Percentiles rank a stretch among this genome's conserved stretches.
Evolutionary conservation across 345 rosid species (phyloP).

Genomic region (Lepidium didymum): DNA sequence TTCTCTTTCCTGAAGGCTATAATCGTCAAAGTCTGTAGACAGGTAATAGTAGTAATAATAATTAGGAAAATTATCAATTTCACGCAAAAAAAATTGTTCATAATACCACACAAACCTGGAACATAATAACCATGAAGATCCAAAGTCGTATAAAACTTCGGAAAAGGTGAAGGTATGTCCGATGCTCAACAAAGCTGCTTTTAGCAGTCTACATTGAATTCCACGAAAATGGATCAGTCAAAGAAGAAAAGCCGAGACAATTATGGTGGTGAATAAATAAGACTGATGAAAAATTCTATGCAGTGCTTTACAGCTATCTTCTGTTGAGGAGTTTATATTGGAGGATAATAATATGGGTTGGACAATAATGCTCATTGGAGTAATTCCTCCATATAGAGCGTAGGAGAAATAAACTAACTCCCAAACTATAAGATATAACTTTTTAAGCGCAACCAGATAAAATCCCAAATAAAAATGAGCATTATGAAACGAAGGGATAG

Average conservation of each 20-base stretch:
- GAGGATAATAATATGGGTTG: not conserved
- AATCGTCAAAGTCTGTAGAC: conserved; percentile 64
- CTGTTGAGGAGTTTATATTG: not conserved
- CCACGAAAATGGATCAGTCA: conserved; percentile 3
- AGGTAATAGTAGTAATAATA: not conserved
- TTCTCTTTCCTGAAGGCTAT: conserved; percentile 68
- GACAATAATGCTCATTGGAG: not conserved
- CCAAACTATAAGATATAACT: not conserved
- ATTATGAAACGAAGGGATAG: not conserved
- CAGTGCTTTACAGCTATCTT: not conserved
- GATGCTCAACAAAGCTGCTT: conserved; percentile 95
- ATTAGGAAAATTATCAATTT: not conserved
- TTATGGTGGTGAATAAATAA: not conserved
- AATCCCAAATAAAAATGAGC: not conserved
- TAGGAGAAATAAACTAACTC: not conserved
- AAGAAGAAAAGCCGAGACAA: conserved; percentile 5
- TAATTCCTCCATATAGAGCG: not conserved
- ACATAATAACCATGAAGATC: conserved; percentile 92
- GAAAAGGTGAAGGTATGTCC: conserved; percentile 91
- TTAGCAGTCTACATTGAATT: conserved; percentile 64
- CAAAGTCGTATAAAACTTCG: conserved; percentile 93
- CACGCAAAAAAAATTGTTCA: conserved; percentile 3
- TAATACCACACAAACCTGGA: conserved; percentile 56
- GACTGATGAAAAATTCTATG: not conserved
- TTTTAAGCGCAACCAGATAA: not conserved